Conservation (phyloP, 257 asterid species). For the Solanum stenotomum region DNA sequence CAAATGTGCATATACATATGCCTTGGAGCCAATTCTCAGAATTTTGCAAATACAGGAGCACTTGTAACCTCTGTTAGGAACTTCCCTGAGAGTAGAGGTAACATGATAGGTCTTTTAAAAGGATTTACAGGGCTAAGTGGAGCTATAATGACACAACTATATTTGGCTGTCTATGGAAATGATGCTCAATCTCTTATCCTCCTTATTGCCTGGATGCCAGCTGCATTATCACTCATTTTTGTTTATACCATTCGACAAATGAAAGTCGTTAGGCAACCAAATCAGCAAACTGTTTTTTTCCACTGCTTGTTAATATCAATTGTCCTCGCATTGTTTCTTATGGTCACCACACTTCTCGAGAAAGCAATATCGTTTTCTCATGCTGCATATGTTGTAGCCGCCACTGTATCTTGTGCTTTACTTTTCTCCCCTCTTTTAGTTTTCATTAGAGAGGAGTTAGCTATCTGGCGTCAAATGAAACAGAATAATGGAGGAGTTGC, state of each 20-base stretch:
- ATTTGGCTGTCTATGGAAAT: slow-evolving; percentile 25
- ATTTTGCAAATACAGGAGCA: slow-evolving; percentile 28
- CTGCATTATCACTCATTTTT: slow-evolving; percentile 20
- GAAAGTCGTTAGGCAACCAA: slow-evolving; percentile 18
- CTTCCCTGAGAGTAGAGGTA: slow-evolving; percentile 32
- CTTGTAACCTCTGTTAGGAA: slow-evolving; percentile 27
- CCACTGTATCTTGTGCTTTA: slow-evolving; percentile 19
- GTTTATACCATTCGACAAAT: slow-evolving; percentile 14
- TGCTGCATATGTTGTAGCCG: slow-evolving; percentile 6
- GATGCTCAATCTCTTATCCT: slow-evolving; percentile 26
- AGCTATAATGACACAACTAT: slow-evolving; percentile 28
- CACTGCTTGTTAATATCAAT: slow-evolving; percentile 13
- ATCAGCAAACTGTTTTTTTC: slow-evolving; percentile 20
- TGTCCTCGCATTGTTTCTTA: slow-evolving; percentile 10
- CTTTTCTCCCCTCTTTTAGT: slow-evolving; percentile 19
- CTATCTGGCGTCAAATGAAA: slow-evolving; percentile 9
- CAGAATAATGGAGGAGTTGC: not conserved
- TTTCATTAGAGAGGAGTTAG: slow-evolving; percentile 18
- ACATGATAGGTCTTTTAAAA: slow-evolving; percentile 26
- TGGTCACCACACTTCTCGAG: slow-evolving; percentile 20
- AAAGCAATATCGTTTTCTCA: slow-evolving; percentile 20
- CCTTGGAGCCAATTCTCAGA: slow-evolving; percentile 29
- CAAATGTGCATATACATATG: slow-evolving; percentile 28
- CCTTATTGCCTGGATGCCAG: slow-evolving; percentile 34
- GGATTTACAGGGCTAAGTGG: slow-evolving; percentile 37